Evolutionary conservation across 2,329 filamentous ascomycete genomes (phyloP).

Genomic region (Scedosporium dehoogii): DNA sequence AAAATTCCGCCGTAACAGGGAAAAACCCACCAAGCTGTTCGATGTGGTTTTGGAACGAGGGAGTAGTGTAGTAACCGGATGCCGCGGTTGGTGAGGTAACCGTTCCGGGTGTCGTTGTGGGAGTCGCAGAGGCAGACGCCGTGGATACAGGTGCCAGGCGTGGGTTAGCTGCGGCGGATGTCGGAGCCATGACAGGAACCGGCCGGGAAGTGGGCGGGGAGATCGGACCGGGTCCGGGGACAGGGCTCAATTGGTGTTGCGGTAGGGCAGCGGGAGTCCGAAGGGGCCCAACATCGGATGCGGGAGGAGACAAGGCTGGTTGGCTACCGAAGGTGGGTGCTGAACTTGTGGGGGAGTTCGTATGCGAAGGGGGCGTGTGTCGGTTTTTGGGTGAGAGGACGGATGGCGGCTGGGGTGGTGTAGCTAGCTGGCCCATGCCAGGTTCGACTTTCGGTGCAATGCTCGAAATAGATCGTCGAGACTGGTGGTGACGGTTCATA

Average conservation of each 20-base stretch:
- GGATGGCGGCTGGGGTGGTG: constrained; percentile 40
- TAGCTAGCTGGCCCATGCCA: constrained; percentile 33
- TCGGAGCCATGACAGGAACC: not conserved
- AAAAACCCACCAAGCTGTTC: constrained; percentile 83
- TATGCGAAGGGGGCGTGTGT: constrained; percentile 73
- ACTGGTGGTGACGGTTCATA: constrained; percentile 70
- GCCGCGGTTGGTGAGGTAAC: constrained; percentile 18
- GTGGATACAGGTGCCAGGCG: not conserved
- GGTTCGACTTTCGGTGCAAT: constrained; percentile 67
- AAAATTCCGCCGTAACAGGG: constrained; percentile 46
- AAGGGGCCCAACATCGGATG: constrained; percentile 38
- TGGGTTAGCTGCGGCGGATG: constrained; percentile 3
- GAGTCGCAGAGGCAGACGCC: constrained; percentile 2
- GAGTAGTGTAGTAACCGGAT: constrained; percentile 63
- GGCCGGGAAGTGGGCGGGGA: not conserved
- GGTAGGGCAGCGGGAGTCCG: constrained; percentile 17
- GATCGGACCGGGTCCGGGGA: not conserved
- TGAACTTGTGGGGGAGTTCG: constrained; percentile 43
- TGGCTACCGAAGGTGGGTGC: constrained; percentile 30
- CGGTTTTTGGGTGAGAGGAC: constrained; percentile 59
- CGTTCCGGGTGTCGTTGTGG: constrained; percentile 15
- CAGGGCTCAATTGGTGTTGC: constrained; percentile 2
- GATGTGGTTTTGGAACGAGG: constrained; percentile 82
- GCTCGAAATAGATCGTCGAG: constrained; percentile 60
- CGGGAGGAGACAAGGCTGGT: constrained; percentile 30